A percentile compares a stretch with the other conserved stretches of the same genome.
Evolutionary conservation across 176 grass and related monocot genomes (phyloP).

Genomic region (Ensete ventricosum): DNA sequence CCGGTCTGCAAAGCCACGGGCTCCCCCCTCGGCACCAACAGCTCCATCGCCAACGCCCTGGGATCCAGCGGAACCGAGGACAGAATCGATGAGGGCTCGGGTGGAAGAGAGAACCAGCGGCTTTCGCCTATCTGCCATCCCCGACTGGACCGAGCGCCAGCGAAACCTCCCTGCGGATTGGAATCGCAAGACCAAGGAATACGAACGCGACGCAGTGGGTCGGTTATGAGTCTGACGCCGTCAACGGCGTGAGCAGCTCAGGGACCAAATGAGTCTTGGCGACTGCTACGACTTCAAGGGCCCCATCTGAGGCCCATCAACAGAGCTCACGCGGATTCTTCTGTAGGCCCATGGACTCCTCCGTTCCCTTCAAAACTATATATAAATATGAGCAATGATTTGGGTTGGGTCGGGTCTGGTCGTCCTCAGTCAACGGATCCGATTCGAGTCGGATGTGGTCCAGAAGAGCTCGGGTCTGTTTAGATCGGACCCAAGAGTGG

Average conservation of each 20-base stretch:
- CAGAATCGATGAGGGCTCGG: conserved; percentile 61
- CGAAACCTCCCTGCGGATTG: not conserved
- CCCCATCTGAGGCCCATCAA: too few species aligned
- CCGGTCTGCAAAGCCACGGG: not conserved
- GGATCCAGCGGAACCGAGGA: conserved; percentile 29
- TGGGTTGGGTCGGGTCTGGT: too few species aligned
- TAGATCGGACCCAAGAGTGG: too few species aligned
- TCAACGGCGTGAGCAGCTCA: not conserved
- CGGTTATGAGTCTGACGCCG: not conserved
- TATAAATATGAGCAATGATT: too few species aligned
- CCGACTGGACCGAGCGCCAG: not conserved
- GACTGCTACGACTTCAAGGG: too few species aligned
- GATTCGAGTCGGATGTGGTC: too few species aligned
- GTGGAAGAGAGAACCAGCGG: conserved; percentile 76
- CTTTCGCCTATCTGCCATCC: conserved; percentile 58
- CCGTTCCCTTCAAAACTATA: too few species aligned
- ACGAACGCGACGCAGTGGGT: not conserved
- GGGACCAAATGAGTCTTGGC: too few species aligned
- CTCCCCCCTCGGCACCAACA: not conserved
- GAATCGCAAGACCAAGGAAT: not conserved
- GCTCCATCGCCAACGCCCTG: not conserved
- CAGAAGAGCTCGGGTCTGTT: too few species aligned
- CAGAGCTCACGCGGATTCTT: too few species aligned
- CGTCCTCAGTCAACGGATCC: too few species aligned
- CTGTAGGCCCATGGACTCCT: too few species aligned